Evolutionary conservation across 495 filamentous ascomycete species (phyloP), one percentile per base, ranked within the genome.

Genomic region (Parachaetomium inaequale): DNA sequence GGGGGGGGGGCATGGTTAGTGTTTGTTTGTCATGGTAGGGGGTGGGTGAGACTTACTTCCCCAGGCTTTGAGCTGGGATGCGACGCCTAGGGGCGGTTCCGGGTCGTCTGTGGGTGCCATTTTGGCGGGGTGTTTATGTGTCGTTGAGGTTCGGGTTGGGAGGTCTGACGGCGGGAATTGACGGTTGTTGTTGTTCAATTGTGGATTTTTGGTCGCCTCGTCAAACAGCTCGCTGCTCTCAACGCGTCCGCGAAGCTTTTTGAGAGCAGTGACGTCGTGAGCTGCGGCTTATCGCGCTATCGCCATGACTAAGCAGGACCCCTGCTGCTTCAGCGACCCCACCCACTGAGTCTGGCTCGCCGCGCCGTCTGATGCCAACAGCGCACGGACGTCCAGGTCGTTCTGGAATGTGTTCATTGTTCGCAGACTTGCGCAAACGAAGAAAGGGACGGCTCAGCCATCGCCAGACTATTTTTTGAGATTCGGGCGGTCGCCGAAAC

Each of bases 41-140:
- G 34, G 29, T 14, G 60, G 12, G 26, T 52, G 46, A 19, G 17
- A 80, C 85, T 70, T 84, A 92, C 90, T 87, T 70, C 90, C 90
- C 88, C 88, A 92, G 54, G 80, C 82, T 64, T 79, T 76, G 31
- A 85, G 75, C 34, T 75, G 77, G 56, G 81, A 78, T 23, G 84
- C 70, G 14, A 84, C 60, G 31, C 80, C 78, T 64, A 77, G 76
- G 68, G 84, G 79, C 36, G 73, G 60, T 76, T 78, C 64, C 36
- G 70, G 36, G 32, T 73, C 70, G 21, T 81, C 73, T 36, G 52
- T 70, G 51, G 11, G 38, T 1, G 45, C 23, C 45, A 49, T 49
- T 3, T 23, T 49, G 40, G 40, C n/a, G 45, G 0, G 15, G 5
- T 2, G 36, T 8, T 7, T 19, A 3, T 28, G 55, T 25, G 36